phyloP scores from a whole-genome alignment of 2,329 filamentous ascomycete species.

The Clonostachys rosea region DNA sequence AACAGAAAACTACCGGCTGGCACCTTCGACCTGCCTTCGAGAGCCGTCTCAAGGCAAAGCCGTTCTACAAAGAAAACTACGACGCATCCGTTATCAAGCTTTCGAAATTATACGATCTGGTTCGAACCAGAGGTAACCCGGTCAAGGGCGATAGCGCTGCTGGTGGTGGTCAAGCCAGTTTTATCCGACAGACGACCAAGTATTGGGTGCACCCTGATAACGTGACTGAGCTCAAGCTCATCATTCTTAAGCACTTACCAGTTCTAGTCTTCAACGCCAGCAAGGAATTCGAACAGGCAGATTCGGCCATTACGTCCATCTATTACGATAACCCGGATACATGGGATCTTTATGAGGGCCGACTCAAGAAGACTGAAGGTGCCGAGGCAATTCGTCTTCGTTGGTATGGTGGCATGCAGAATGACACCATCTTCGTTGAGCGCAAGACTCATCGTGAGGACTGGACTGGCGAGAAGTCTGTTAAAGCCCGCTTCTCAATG shows the following conservation, averaged over 20 bases:
- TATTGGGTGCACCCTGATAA: slow-evolving; percentile 99
- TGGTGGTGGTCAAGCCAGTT: slow-evolving; percentile 89
- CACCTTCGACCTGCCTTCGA: slow-evolving; percentile 95
- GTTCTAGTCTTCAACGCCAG: slow-evolving; percentile 96
- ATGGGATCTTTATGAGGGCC: slow-evolving; percentile 91
- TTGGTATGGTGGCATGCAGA: slow-evolving; percentile 98
- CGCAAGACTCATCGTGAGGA: slow-evolving; percentile 97
- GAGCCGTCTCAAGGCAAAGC: slow-evolving; percentile 87
- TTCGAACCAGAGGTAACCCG: slow-evolving; percentile 88
- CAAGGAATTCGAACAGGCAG: slow-evolving; percentile 89
- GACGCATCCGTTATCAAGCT: slow-evolving; percentile 93
- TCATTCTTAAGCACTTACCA: slow-evolving; percentile 94
- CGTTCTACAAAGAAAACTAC: slow-evolving; percentile 99
- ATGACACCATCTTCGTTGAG: slow-evolving; percentile 93
- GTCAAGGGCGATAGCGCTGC: slow-evolving; percentile 88
- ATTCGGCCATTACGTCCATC: slow-evolving; percentile 95
- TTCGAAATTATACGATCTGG: slow-evolving; percentile 91
- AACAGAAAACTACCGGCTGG: slow-evolving; percentile 88
- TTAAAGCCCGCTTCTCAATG: slow-evolving; percentile 90
- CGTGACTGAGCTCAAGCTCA: slow-evolving; percentile 95
- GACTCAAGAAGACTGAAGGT: slow-evolving; percentile 95
- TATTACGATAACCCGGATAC: slow-evolving; percentile 95
- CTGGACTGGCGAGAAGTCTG: slow-evolving; percentile 98
- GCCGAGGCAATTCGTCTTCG: slow-evolving; percentile 93
- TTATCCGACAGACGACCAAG: slow-evolving; percentile 95